Evolutionary conservation across 331 rosid genomes (phyloP), one percentile per base, ranked within the genome.

Genomic region (Cydonia oblonga): DNA sequence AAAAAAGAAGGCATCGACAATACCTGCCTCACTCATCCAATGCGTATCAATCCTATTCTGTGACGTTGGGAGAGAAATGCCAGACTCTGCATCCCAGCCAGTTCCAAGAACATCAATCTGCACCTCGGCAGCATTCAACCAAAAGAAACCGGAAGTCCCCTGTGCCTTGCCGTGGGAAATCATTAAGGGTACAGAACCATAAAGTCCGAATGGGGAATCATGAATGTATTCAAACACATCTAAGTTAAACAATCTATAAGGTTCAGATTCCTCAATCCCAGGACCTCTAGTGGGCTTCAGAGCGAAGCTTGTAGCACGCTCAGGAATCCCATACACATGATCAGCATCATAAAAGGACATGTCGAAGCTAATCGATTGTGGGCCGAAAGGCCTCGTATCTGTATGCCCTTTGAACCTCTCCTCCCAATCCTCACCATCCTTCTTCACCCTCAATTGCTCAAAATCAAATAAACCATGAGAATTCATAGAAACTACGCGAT

Each of bases 71-170:
- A 88, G 83, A 15, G 84, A 71, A 75, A 93, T 90, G 46, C 83
- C 87, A 0, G 86, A 81, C 44, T 88, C 96, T 0, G 91, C 88
- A 60, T 95, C 96, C 98, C 98, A 93, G 11, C 97, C 98, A 1
- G 83, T 25, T 4, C 81, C 91, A 38, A 95, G 95, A 73, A 95
- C 97, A 60, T 95, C 98, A 70, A 95, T 89, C 85, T 95, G 98
- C 97, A 95, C 91, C 72, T 95, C 98, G 2, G 98, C 98, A 16
- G 98, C 91, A 28, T 95, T 95, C 75, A 95, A 74, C 97, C 98
- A 95, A 83, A 89, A 91, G 72, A 95, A 95, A 5, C 98, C 98
- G 0, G 92, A 77, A 38, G 87, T 88, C 0, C 98, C 97, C n/a
- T 87, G 64, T 1, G 63, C 49, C 61, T 88, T 89, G 20, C 98